A percentile compares a stretch with the other conserved stretches of the same genome.
These are phyloP conservation scores for Saksenaea oblongispora DNA, from an alignment of 371 early-diverging fungal species.

Conservation along the genomic window DNA sequence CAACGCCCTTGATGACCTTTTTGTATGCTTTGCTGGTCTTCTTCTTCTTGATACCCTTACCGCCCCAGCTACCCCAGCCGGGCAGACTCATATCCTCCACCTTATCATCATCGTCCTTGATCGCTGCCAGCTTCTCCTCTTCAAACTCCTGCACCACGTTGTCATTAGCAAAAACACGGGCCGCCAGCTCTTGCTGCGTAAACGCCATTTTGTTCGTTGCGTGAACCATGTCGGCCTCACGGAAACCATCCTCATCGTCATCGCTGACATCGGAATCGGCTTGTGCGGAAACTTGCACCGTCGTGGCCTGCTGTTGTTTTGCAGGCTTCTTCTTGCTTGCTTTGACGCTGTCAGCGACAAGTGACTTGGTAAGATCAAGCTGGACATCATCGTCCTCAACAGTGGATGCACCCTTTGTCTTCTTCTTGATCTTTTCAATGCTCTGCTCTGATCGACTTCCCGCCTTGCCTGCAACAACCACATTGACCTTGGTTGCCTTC, in stretches of 20 bases:
- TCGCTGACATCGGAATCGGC: constrained; percentile 9
- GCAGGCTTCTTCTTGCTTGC: constrained; percentile 16
- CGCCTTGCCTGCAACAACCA: constrained; percentile 49
- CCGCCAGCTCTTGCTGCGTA: constrained; percentile 83
- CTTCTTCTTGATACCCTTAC: constrained; percentile 64
- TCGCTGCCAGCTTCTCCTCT: constrained; percentile 72
- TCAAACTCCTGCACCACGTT: constrained; percentile 89
- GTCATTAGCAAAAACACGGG: constrained; percentile 93
- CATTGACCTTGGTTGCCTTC: constrained; percentile 59
- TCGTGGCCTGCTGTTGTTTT: constrained; percentile 14
- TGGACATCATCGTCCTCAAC: constrained; percentile 57
- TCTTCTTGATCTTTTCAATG: constrained; percentile 57
- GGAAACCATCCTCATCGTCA: constrained; percentile 31
- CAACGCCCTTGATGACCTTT: constrained; percentile 68
- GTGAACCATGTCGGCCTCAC: constrained; percentile 45
- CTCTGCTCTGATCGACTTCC: constrained; percentile 62
- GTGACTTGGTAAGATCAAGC: constrained; percentile 57
- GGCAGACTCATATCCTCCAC: constrained; percentile 85
- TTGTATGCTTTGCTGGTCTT: constrained; percentile 65
- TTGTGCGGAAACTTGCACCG: constrained; percentile 3
- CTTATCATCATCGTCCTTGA: constrained; percentile 76
- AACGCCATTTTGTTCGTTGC: constrained; percentile 59
- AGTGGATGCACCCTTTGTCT: constrained; percentile 37
- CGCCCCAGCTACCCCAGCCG: constrained; percentile 96
- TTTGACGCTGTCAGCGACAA: constrained; percentile 24